Evolutionary conservation across 495 filamentous ascomycete species (phyloP).

Genomic region (Penicillium coprophilum): DNA sequence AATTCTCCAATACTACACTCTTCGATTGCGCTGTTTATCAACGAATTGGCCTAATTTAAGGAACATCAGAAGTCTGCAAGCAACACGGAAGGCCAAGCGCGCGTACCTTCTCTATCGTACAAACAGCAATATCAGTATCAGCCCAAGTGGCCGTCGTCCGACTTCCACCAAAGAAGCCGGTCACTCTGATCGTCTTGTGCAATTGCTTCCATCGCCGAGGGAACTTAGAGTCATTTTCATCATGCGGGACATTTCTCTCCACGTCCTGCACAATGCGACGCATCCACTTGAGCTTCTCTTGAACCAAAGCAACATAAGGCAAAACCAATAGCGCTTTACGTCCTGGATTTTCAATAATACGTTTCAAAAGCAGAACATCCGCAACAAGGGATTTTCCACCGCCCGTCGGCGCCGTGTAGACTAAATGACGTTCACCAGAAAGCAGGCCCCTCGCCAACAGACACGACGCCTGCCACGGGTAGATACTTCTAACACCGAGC

Average conservation of each 20-base stretch:
- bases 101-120: conserved; percentile 79
- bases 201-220: conserved; percentile 34
- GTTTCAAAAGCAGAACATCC: conserved; percentile 72
- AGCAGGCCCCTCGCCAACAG: conserved; percentile 67
- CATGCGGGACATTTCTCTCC: conserved; percentile 41
- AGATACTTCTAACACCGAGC: conserved; percentile 67
- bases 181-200: conserved; percentile 55
- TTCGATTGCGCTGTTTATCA: conserved; percentile 74
- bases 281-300: conserved; percentile 79
- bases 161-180: conserved; percentile 74
- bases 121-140: conserved; percentile 78
- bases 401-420: conserved; percentile 83
- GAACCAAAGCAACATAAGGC: conserved; percentile 79
- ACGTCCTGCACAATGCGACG: conserved; percentile 67
- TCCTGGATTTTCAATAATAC: conserved; percentile 61
- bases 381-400: conserved; percentile 80
- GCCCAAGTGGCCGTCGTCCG: conserved; percentile 64
- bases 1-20: conserved; percentile 66
- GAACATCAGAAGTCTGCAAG: background rate
- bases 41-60: conserved; percentile 65
- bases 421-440: conserved; percentile 64
- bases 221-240: conserved; percentile 20
- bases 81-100: background rate
- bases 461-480: conserved; percentile 83
- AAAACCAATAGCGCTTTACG: conserved; percentile 76